A percentile compares a stretch with the other conserved stretches of the same genome.
Conservation (phyloP, 164 flowering plant genomes). For the Protea cynaroides region DNA sequence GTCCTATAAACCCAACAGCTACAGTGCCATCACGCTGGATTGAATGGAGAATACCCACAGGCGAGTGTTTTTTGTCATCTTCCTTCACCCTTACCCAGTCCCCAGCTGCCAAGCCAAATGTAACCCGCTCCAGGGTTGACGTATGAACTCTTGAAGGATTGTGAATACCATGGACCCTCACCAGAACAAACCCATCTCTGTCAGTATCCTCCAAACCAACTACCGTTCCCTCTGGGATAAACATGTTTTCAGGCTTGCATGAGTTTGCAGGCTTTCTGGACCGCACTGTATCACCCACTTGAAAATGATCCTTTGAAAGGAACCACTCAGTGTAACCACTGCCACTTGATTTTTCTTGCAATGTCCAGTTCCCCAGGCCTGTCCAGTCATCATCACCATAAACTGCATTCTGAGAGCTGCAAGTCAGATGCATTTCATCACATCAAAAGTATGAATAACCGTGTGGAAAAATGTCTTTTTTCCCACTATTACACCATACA, state of each 20-base stretch:
- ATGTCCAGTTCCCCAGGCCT: slow-evolving; percentile 26
- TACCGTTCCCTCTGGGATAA: slow-evolving; percentile 67
- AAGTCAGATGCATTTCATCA: slow-evolving; percentile 15
- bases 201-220: slow-evolving; percentile 66
- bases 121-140: slow-evolving; percentile 70
- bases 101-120: slow-evolving; percentile 74
- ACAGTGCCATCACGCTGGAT: slow-evolving; percentile 63
- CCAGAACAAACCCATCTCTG: slow-evolving; percentile 53
- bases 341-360: slow-evolving; percentile 24
- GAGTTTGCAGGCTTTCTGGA: slow-evolving; percentile 70
- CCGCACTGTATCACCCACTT: slow-evolving; percentile 75
- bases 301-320: slow-evolving; percentile 68
- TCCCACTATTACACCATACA: neutral
- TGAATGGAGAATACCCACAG: slow-evolving; percentile 82
- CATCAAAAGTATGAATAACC: neutral
- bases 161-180: slow-evolving; percentile 77
- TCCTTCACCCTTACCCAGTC: slow-evolving; percentile 82
- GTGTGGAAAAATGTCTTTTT: neutral
- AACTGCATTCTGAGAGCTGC: slow-evolving; percentile 59
- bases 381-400: slow-evolving; percentile 38
- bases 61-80: slow-evolving; percentile 65
- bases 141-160: slow-evolving; percentile 68
- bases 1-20: slow-evolving; percentile 61
- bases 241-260: slow-evolving; percentile 64
- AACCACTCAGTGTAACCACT: slow-evolving; percentile 67